phyloP scores from a whole-genome alignment of 2,329 filamentous ascomycete genomes.

The Thermoascus crustaceus region DNA sequence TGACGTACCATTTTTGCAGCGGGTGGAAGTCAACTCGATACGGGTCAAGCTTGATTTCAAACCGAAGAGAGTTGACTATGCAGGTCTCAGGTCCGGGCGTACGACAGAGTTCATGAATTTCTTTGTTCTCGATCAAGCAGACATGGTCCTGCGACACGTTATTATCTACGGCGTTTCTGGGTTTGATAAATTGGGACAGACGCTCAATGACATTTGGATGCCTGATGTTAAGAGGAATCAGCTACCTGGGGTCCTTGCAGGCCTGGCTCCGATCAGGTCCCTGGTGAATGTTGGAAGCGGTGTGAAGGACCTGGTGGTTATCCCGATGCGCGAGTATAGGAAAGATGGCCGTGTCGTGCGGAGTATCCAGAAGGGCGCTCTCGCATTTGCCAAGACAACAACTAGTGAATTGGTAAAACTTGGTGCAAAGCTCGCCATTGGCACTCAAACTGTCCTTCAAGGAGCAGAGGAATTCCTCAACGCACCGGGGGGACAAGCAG shows the following conservation, averaged over 20 bases:
- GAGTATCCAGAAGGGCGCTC: constrained; percentile 82
- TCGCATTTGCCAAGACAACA: constrained; percentile 85
- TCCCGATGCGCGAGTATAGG: constrained; percentile 85
- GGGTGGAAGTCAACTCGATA: constrained; percentile 77
- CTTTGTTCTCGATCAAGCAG: constrained; percentile 78
- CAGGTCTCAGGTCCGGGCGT: constrained; percentile 79
- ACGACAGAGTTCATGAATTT: constrained; percentile 99
- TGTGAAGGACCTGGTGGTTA: constrained; percentile 74
- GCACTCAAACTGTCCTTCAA: constrained; percentile 87
- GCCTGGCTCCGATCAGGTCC: constrained; percentile 80
- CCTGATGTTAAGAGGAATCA: constrained; percentile 86
- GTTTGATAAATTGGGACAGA: constrained; percentile 82
- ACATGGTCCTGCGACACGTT: constrained; percentile 76
- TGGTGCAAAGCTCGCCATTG: constrained; percentile 87
- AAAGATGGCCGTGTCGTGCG: constrained; percentile 90
- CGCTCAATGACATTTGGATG: constrained; percentile 93
- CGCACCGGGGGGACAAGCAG: constrained; percentile 23
- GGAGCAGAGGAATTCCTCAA: constrained; percentile 73
- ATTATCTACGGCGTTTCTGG: constrained; percentile 90
- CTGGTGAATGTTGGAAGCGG: constrained; percentile 86
- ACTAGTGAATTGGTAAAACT: constrained; percentile 90
- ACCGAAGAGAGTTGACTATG: constrained; percentile 95
- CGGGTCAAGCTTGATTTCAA: constrained; percentile 91
- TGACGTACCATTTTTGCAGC: constrained; percentile 78
- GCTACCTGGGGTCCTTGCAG: constrained; percentile 78